Evolutionary conservation across 2,329 filamentous ascomycete genomes (phyloP), one percentile per base, ranked within the genome.

Genomic region (Elsinoe batatas): DNA sequence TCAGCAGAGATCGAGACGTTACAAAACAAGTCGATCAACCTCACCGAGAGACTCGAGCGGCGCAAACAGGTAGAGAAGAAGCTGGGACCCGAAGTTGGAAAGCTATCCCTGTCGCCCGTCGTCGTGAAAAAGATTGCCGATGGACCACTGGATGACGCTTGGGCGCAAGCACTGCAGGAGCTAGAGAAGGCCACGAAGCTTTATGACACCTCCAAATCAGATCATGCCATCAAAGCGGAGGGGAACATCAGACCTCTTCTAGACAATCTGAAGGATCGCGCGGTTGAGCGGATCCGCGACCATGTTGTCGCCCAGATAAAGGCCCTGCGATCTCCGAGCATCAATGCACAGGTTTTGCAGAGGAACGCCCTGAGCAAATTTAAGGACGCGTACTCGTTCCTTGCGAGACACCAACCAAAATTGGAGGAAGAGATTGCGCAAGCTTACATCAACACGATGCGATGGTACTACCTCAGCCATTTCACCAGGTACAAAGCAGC

Each of bases 401-500:
- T 98, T 32, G 83, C 88, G 58, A 84, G 81, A 62, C 86, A 91
- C 61, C 90, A 97, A 64, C 76, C 86, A 1, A 78, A 81, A n/a
- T 80, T 98, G 5, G 89, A 88, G 7, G 85, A 91, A 54, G 88
- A 98, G 69, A 95, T 98, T 61, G 84, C 84, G 7, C 86, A 89
- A 67, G 93, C 94, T 3, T 98, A 98, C 65, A 85, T 94, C 74
- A 95, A 96, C 68, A 98, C 94, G 0, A 98, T 98, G 89, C 83
- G 90, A 54, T 98, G 93, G 93, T 98, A 98, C 67, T 97, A 97
- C 67, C 73, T 86, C 54, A 93, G 87, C 61, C 88, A 96, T 68
- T 98, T 98, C 67, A 83, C 81, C 3, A 84, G 91, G 33, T 98
- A 98, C 69, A 83, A 87, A 60, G 83, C 84, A 63, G 84, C 93